phyloP scores from a whole-genome alignment of 2,329 filamentous ascomycete species.

The Mycosphaerelloides madeirae region DNA sequence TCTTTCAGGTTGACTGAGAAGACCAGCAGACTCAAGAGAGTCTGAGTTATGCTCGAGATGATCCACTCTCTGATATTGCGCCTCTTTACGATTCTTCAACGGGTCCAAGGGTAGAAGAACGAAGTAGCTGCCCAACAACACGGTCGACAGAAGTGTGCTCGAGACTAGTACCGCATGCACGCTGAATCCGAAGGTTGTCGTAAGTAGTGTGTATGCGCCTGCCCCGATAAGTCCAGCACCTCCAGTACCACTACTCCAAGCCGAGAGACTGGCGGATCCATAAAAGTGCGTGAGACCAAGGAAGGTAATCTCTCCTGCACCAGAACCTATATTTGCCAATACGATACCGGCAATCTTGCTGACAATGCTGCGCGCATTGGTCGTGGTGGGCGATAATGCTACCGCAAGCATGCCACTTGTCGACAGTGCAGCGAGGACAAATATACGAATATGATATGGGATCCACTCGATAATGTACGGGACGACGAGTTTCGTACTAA shows the following conservation, averaged over 20 bases:
- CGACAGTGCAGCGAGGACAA: conserved; percentile 70
- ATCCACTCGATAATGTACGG: conserved; percentile 91
- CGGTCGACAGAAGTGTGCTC: conserved; percentile 70
- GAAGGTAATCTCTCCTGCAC: conserved; percentile 86
- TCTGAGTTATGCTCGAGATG: conserved; percentile 38
- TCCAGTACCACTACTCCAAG: conserved; percentile 90
- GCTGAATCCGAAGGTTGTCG: conserved; percentile 70
- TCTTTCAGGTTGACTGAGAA: conserved; percentile 27
- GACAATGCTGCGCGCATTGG: conserved; percentile 52
- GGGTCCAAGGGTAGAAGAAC: conserved; percentile 66
- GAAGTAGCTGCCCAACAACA: conserved; percentile 89
- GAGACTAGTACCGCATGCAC: conserved; percentile 70
- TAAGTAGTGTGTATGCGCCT: conserved; percentile 80
- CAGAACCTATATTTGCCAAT: conserved; percentile 77
- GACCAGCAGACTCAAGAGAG: conserved; percentile 31
- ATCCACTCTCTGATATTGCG: conserved; percentile 53
- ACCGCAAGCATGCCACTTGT: conserved; percentile 84
- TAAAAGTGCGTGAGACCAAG: conserved; percentile 91
- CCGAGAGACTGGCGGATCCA: conserved; percentile 76
- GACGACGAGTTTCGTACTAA: conserved; percentile 64
- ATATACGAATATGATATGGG: conserved; percentile 70
- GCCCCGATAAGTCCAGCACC: conserved; percentile 83
- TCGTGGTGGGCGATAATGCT: conserved; percentile 63
- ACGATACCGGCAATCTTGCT: conserved; percentile 78
- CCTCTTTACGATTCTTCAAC: conserved; percentile 47